These are phyloP conservation scores for Zymoseptoria pseudotritici DNA, from an alignment of 2,329 filamentous ascomycete species.

Conservation along the genomic window DNA sequence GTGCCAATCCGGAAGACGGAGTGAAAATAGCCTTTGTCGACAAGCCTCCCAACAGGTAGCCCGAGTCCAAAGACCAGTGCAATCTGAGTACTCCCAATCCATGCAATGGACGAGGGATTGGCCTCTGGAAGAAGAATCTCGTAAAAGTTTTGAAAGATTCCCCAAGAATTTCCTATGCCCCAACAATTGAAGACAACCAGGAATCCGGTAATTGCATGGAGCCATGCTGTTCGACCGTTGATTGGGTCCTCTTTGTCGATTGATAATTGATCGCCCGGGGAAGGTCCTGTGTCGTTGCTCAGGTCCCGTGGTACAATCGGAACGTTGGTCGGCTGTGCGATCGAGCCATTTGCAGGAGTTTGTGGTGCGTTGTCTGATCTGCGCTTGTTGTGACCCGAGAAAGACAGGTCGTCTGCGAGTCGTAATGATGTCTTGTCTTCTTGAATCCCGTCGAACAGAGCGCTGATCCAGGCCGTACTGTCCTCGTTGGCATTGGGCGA, in stretches of 20 bases:
- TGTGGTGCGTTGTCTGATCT: no score
- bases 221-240: constrained; percentile 22
- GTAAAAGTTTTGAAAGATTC: constrained; percentile 31
- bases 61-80: constrained; percentile 30
- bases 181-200: constrained; percentile 25
- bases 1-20: constrained; percentile 27
- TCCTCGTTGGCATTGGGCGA: background rate
- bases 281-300: background rate
- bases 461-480: background rate
- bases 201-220: constrained; percentile 15
- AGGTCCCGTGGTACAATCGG: background rate
- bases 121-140: constrained; percentile 15
- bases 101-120: constrained; percentile 23
- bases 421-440: no score
- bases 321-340: background rate
- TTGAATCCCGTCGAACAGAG: background rate
- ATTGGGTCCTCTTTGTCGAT: constrained; percentile 6
- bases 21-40: constrained; percentile 29
- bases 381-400: no score
- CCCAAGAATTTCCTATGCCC: constrained; percentile 28
- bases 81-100: constrained; percentile 32
- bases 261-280: background rate
- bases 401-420: background rate
- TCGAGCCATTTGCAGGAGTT: background rate
- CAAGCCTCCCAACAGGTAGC: constrained; percentile 24